Conservation (phyloP, 352 stramenopile genomes). For the Discostella stelligera region DNA sequence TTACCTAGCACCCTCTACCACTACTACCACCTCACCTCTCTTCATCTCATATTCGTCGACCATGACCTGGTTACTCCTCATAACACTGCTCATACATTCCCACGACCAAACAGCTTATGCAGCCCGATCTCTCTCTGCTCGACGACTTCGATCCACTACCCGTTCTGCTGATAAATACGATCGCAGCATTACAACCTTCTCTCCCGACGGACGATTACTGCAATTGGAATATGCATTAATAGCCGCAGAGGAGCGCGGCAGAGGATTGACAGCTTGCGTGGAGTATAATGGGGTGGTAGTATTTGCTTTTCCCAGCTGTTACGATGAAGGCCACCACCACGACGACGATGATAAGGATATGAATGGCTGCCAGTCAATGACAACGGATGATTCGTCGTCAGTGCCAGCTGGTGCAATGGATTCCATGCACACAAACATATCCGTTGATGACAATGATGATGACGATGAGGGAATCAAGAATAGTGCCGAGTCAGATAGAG, state of each 20-base stretch:
- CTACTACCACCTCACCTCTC: background rate
- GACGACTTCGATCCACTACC: slow-evolving; percentile 16
- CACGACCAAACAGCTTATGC: slow-evolving; percentile 7
- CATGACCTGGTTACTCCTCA: slow-evolving; percentile 3
- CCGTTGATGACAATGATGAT: slow-evolving; percentile 1
- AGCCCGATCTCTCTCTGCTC: slow-evolving; percentile 32
- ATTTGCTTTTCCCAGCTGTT: slow-evolving; percentile 30
- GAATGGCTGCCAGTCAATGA: background rate
- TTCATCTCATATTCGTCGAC: background rate
- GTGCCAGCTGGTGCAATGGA: background rate
- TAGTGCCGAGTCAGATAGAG: background rate
- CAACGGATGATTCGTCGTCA: background rate
- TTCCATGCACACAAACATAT: background rate
- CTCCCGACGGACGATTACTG: slow-evolving; percentile 94
- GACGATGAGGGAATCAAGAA: background rate
- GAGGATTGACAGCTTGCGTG: slow-evolving; percentile 29
- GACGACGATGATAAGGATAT: slow-evolving; percentile 27
- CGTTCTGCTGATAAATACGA: slow-evolving; percentile 85
- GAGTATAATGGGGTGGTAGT: slow-evolving; percentile 40
- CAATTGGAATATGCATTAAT: slow-evolving; percentile 94
- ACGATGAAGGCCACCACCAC: slow-evolving; percentile 11
- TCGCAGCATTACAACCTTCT: slow-evolving; percentile 98
- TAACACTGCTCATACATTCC: background rate
- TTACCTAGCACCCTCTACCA: background rate
- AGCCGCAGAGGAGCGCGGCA: slow-evolving; percentile 29